These are phyloP conservation scores for Hymenoscyphus albidus DNA, from an alignment of 2,329 filamentous ascomycete species.

Conservation along the genomic window DNA sequence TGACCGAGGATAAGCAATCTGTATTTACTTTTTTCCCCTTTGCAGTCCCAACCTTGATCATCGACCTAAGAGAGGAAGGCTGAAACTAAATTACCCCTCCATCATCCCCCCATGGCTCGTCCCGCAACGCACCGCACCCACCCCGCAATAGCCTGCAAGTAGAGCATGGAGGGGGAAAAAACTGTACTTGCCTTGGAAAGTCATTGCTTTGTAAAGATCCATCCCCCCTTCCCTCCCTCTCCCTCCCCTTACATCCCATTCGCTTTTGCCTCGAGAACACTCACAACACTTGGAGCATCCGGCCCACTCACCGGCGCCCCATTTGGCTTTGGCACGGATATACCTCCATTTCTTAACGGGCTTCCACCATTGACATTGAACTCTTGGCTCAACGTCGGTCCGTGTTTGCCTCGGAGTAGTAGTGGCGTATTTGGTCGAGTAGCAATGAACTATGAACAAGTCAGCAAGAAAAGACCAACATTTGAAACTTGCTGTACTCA, in stretches of 20 bases:
- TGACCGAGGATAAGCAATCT: not conserved
- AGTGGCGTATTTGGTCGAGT: constrained; percentile 67
- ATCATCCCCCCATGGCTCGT: constrained; percentile 6
- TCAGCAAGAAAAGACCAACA: constrained; percentile 10
- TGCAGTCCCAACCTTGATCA: not conserved
- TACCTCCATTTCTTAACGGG: constrained; percentile 23
- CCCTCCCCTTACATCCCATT: constrained; percentile 31
- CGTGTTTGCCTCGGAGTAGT: constrained; percentile 55
- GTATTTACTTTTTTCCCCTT: not conserved
- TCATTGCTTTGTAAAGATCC: not conserved
- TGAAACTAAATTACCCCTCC: constrained; percentile 26
- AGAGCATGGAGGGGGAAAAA: not conserved
- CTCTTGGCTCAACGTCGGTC: constrained; percentile 40
- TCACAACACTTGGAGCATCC: constrained; percentile 37
- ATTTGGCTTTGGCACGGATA: constrained; percentile 29
- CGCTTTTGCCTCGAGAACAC: constrained; percentile 40
- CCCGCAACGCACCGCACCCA: constrained; percentile 18
- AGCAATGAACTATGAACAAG: constrained; percentile 59
- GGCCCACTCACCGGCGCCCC: constrained; percentile 27
- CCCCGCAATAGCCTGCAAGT: constrained; percentile 10
- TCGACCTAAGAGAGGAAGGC: constrained; percentile 5
- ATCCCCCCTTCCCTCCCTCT: too few relatives aligned
- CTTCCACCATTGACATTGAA: constrained; percentile 34
- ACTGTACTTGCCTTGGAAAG: not conserved
- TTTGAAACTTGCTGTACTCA: constrained; percentile 45